phyloP scores from a whole-genome alignment of 441 rosid species.

The Syzygium malaccense region DNA sequence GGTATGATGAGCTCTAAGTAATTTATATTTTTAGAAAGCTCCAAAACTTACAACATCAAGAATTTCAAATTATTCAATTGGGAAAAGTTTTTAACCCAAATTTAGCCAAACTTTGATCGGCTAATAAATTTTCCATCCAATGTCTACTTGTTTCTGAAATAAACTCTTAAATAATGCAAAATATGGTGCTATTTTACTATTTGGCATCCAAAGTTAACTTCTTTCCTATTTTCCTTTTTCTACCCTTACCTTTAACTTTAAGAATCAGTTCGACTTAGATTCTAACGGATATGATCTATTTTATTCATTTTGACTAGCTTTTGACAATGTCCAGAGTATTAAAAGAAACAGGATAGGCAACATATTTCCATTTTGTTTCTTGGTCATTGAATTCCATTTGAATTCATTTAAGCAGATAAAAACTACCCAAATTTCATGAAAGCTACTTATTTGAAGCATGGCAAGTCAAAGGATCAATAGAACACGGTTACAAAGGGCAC shows the following conservation, averaged over 20 bases:
- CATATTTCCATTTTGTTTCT: background rate
- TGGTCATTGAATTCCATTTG: background rate
- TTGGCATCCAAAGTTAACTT: background rate
- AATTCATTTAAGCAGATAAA: background rate
- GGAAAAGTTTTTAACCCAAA: background rate
- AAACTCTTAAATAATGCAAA: background rate
- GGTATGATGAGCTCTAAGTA: background rate
- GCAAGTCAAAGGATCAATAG: background rate
- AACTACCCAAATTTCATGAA: background rate
- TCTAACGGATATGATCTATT: background rate
- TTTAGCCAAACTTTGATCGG: background rate
- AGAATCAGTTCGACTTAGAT: background rate
- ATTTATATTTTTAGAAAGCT: background rate
- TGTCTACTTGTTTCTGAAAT: background rate
- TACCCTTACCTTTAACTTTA: background rate
- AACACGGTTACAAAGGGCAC: background rate
- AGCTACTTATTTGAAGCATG: background rate
- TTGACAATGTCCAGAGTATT: background rate
- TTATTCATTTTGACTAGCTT: background rate
- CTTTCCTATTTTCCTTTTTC: background rate
- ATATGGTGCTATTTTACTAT: background rate
- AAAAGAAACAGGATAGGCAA: background rate
- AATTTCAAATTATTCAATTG: background rate
- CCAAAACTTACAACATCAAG: background rate
- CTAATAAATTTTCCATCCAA: background rate